Base-by-base conservation (phyloP, 352 stramenopile genomes). In the Pythium biforme region DNA sequence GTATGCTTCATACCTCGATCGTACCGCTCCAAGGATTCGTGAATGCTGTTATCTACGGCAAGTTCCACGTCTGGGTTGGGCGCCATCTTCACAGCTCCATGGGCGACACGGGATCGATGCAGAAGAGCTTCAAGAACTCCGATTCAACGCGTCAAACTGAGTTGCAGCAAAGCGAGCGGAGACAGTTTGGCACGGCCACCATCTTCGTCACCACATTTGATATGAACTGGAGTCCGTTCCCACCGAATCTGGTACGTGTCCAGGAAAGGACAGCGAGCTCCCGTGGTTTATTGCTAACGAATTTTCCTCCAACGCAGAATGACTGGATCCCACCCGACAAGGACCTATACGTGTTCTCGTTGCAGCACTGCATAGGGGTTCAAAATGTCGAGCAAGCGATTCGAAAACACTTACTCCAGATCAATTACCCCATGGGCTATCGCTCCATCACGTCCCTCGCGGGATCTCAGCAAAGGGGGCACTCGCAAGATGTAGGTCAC, bases 141-240 rank as follows among this genome's bases (percentile, higher is more conserved):
- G 76, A 90, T 7, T 62, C 79, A 33, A 41, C 75, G 5, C 77
- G 47, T 0, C 62, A 68, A n/a, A 81, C 59, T 0, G 68, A 77
- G 25, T 43, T 81, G 4, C 74, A 70, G 20, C 71, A 89, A 12
- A 69, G 68, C 39, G 72, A 88, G 68, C 73, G 79, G 1, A 70
- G 79, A 23, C 81, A 90, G 43, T 83, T 88, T 49, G 84, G 84
- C 37, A 92, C 79, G 0, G 82, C 80, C 7, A 77, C 72, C 12
- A 86, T 95, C 39, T 95, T 95, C 55, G 76, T 93, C 33, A 92
- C 83, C 1, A 83, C 80, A 8, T 93, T 92, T 50, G 83, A 95
- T 64, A 87, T 95, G 77, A 84, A 89, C 60, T 92, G 83, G 79
- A 76, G 48, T 11, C 26, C 69, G 29, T 88, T 89, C 55, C 84